Percentiles rank a stretch among this genome's conserved stretches.
phyloP scores from a whole-genome alignment of 805 yeast species.

The Myxozyma nipponensis region DNA sequence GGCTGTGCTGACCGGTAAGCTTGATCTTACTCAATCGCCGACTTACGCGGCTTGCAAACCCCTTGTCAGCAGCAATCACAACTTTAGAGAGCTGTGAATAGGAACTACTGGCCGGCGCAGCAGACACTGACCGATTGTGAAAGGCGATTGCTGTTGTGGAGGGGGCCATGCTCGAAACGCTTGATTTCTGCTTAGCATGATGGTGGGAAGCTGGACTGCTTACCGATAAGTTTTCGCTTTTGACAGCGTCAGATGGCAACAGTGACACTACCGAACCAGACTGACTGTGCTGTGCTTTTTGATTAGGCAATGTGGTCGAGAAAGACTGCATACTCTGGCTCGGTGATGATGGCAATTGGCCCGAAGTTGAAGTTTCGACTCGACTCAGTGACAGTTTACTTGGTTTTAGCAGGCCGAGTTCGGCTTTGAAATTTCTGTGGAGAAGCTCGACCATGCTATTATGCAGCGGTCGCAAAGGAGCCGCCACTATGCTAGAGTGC shows the following conservation, averaged over 20 bases:
- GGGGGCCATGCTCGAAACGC: not conserved
- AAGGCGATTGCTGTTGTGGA: not conserved
- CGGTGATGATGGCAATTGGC: not conserved
- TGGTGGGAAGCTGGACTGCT: not conserved
- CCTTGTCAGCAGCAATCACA: not conserved
- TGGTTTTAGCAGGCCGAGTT: conserved; percentile 41
- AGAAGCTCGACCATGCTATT: conserved; percentile 61
- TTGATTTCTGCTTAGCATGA: not conserved
- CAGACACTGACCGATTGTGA: not conserved
- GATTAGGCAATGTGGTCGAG: not conserved
- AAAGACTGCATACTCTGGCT: not conserved
- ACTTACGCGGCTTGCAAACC: conserved; percentile 2
- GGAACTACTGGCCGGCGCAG: not conserved
- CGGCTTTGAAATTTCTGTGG: conserved; percentile 62
- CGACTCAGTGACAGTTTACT: conserved; percentile 1
- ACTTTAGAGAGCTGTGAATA: not conserved
- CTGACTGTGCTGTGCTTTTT: not conserved
- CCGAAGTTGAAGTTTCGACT: not conserved
- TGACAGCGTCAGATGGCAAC: not conserved
- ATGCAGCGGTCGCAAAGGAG: conserved; percentile 58
- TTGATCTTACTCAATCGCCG: conserved; percentile 6
- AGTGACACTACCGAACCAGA: not conserved
- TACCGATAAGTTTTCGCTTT: not conserved
- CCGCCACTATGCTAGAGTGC: conserved; percentile 63
- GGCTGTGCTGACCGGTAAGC: not conserved